Percentiles rank a stretch among this genome's conserved stretches.
Conservation (phyloP, 805 yeast species). For the Candida awuae region DNA sequence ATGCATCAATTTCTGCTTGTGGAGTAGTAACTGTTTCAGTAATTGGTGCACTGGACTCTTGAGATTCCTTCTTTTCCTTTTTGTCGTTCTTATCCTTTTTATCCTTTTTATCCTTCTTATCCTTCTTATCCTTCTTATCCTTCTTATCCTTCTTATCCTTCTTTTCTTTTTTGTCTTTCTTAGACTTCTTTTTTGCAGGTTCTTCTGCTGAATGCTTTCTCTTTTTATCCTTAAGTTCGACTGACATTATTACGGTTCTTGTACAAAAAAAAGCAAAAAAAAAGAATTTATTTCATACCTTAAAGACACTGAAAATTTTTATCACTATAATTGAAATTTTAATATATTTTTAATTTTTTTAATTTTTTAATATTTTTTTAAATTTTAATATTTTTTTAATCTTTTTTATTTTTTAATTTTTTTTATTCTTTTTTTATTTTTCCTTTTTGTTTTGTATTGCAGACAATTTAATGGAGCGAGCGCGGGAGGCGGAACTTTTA, state of each 20-base stretch:
- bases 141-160: constrained; percentile 31
- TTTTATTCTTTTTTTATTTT: too few relatives aligned
- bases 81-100: constrained; percentile 23
- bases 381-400: too few relatives aligned
- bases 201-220: constrained; percentile 22
- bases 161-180: constrained; percentile 26
- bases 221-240: constrained; percentile 24
- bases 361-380: too few relatives aligned
- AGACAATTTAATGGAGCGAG: too few relatives aligned
- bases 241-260: constrained; percentile 23
- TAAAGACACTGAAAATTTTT: too few relatives aligned
- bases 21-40: constrained; percentile 20
- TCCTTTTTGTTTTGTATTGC: too few relatives aligned
- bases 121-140: constrained; percentile 35
- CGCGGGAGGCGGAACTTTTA: too few relatives aligned
- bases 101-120: constrained; percentile 30
- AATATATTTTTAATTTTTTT: too few relatives aligned
- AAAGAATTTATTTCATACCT: too few relatives aligned
- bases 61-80: constrained; percentile 9
- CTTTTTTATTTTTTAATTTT: too few relatives aligned
- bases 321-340: too few relatives aligned
- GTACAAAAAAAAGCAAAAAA: too few relatives aligned
- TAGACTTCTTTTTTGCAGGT: constrained; percentile 24
- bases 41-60: constrained; percentile 1
- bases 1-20: constrained; percentile 51